Evolutionary conservation across 208 protist genomes (phyloP), one percentile per base, ranked within the genome.

Genomic region (Crithidia brevicula): DNA sequence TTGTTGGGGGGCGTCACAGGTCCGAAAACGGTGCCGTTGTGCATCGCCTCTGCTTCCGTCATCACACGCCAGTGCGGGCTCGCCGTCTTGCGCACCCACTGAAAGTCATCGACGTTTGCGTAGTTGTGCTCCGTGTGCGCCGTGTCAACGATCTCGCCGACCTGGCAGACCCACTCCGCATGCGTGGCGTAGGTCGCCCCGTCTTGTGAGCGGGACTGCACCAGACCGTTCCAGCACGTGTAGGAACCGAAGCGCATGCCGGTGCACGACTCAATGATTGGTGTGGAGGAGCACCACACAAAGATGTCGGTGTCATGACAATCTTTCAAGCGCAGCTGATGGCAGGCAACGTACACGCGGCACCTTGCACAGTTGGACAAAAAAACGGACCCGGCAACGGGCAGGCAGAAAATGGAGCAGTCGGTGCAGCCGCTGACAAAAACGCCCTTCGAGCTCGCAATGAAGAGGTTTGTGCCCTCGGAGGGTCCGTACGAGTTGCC

Each of bases 31-130:
- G 43, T 51, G 30, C 8, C 46, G 45, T 25, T 54, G 49, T 54
- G 53, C 22, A 56, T 42, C 70, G 79, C 64, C 57, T 89, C 73
- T 31, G 67, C 62, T 20, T 23, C 65, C n/a, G 52, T 53, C 25
- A 96, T 40, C 1, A 90, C 76, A 27, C 82, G 73, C 89, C 91
- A 96, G 60, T 96, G 82, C 25, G 91, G 91, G 53, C 88, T 94
- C 23, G 64, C 63, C 22, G 74, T 84, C 74, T 92, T 93, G 43
- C 77, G 83, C 34, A 96, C 74, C 89, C 91, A 94, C 67, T 93
- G 89, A 67, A 96, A 96, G 68, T 96, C 91, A 57, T 94, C 83
- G 25, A 96, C 83, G 23, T 52, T 77, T n/a, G 45, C 70, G 65
- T 91, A 93, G 43, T 67, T 74, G 22, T 59, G 45, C 58, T 71